Conservation (phyloP, 441 rosid genomes). For the Adansonia gregorii region DNA sequence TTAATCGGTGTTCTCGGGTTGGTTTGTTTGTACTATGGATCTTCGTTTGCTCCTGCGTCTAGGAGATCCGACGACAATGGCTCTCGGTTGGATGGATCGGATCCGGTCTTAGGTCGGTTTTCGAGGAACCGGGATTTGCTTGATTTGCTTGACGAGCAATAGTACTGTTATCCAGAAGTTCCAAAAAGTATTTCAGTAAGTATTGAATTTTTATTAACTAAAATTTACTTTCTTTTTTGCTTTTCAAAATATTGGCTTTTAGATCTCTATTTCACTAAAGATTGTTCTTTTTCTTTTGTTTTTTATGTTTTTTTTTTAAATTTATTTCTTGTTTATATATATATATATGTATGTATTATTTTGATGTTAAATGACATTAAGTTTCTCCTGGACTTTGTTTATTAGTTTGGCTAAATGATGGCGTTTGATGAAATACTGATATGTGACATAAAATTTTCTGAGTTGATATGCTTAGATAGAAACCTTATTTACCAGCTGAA, state of each 20-base stretch:
- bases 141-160: slow-evolving; percentile 41
- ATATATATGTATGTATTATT: not conserved
- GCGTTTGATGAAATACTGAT: slow-evolving; percentile 45
- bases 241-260: not conserved
- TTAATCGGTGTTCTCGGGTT: slow-evolving; percentile 66
- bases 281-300: slow-evolving; percentile 4
- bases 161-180: slow-evolving; percentile 37
- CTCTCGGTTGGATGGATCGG: slow-evolving; percentile 49
- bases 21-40: slow-evolving; percentile 75
- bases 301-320: not conserved
- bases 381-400: not conserved
- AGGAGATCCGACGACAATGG: slow-evolving; percentile 48
- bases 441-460: slow-evolving; percentile 77
- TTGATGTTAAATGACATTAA: not conserved
- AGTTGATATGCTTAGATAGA: slow-evolving; percentile 85
- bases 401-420: slow-evolving; percentile 9
- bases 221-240: no score
- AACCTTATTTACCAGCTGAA: slow-evolving; percentile 80
- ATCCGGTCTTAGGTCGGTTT: slow-evolving; percentile 42
- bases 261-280: not conserved
- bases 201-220: slow-evolving; percentile 4
- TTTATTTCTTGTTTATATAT: not conserved
- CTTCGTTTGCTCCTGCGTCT: slow-evolving; percentile 70
- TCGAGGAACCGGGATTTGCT: slow-evolving; percentile 36
- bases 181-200: slow-evolving; percentile 75